phyloP scores from a whole-genome alignment of 371 early-diverging fungal species.

The Zopfochytrium polystomum region DNA sequence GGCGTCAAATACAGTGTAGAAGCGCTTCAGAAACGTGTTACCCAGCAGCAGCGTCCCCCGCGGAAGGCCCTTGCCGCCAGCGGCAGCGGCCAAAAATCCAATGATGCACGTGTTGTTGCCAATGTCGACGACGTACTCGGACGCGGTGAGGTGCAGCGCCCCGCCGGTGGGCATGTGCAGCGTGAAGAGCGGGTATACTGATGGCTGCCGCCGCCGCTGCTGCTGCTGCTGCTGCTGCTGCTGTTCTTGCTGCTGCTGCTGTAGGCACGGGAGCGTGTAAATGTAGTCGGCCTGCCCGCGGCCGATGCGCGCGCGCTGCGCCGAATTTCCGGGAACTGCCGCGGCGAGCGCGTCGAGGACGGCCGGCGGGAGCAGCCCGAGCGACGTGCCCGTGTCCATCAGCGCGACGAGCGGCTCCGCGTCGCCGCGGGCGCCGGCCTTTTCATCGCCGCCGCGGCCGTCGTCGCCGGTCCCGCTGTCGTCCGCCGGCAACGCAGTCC shows the following conservation, averaged over 20 bases:
- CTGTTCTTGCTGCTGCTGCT: neutral
- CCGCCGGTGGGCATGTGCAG: slow-evolving; percentile 10
- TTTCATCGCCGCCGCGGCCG: neutral
- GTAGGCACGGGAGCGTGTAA: slow-evolving; percentile 13
- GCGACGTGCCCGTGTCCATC: slow-evolving; percentile 5
- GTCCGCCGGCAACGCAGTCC: no score
- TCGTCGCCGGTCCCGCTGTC: neutral
- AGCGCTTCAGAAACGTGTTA: slow-evolving; percentile 25
- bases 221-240: no score
- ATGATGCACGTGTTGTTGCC: slow-evolving; percentile 4
- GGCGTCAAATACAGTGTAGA: slow-evolving; percentile 12
- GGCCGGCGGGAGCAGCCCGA: neutral
- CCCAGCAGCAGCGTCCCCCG: slow-evolving; percentile 10
- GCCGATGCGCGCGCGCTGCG: neutral
- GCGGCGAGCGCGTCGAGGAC: neutral
- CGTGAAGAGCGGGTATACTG: slow-evolving; percentile 8
- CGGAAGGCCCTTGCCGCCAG: neutral
- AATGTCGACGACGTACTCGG: slow-evolving; percentile 15
- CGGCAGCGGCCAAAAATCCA: neutral
- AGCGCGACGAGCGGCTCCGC: neutral
- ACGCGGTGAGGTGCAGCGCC: slow-evolving; percentile 12
- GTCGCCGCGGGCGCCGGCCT: neutral
- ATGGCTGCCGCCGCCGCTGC: no score
- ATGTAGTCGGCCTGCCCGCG: neutral
- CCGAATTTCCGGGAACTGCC: neutral